Evolutionary conservation across 257 asterid genomes (phyloP).

Genomic region (Nicotiana obtusifolia): DNA sequence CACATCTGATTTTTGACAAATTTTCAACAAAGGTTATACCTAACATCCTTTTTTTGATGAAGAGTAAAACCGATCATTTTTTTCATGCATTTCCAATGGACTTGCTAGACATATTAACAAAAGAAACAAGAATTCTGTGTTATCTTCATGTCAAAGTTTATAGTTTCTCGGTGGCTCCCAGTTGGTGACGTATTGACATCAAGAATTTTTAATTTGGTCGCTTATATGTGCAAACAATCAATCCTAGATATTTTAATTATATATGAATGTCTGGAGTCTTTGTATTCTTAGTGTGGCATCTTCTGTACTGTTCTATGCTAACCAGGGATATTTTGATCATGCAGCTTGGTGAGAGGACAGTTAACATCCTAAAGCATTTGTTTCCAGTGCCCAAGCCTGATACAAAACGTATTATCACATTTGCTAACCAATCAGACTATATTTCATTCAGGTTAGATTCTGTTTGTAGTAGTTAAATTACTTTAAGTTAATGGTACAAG

Average conservation of each 20-base stretch:
- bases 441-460: conserved; percentile 79
- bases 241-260: background rate
- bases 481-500: background rate
- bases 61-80: background rate
- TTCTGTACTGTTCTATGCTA: background rate
- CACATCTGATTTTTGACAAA: conserved; percentile 10
- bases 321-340: conserved; percentile 15
- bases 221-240: background rate
- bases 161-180: background rate
- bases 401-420: conserved; percentile 76
- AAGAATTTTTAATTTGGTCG: background rate
- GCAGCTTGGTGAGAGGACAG: conserved; percentile 85
- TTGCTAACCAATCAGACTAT: conserved; percentile 69
- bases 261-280: background rate
- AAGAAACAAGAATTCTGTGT: background rate
- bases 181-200: background rate
- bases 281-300: background rate
- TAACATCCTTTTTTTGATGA: background rate
- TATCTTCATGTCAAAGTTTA: background rate
- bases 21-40: background rate
- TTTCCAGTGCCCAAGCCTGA: conserved; percentile 97
- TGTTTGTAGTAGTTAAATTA: background rate
- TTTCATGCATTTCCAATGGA: background rate
- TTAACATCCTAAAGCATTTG: conserved; percentile 74
- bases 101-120: background rate